Conservation (phyloP, 257 asterid genomes). For the Verbascum thapsus region DNA sequence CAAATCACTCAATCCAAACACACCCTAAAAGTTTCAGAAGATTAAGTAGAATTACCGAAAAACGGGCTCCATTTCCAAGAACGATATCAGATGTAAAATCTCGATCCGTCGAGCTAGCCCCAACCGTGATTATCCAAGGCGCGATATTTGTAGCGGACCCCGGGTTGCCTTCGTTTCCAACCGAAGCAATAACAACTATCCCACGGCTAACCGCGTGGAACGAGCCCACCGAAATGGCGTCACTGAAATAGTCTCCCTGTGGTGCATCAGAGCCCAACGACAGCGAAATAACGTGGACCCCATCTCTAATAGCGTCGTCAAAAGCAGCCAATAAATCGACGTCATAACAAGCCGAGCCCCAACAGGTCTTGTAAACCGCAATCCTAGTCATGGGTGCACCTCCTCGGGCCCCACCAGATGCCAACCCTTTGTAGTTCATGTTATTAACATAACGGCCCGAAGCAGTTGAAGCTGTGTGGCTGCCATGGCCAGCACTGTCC, state of each 20-base stretch:
- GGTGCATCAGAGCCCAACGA: conserved; percentile 85
- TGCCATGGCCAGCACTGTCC: conserved; percentile 88
- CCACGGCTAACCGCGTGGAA: conserved; percentile 85
- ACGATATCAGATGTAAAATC: conserved; percentile 70
- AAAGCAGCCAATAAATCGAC: conserved; percentile 92
- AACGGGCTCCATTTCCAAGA: conserved; percentile 70
- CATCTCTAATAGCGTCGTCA: conserved; percentile 89
- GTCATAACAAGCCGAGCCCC: conserved; percentile 85
- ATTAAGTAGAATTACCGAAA: conserved; percentile 47
- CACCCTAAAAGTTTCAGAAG: background rate
- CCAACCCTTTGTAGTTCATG: conserved; percentile 83
- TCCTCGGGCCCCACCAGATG: conserved; percentile 87
- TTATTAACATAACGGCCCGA: conserved; percentile 78
- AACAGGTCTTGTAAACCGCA: conserved; percentile 87
- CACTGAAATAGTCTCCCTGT: conserved; percentile 78
- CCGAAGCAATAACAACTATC: conserved; percentile 82
- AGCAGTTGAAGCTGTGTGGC: conserved; percentile 93
- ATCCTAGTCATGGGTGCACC: conserved; percentile 93
- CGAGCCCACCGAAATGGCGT: conserved; percentile 90
- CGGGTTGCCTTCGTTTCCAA: conserved; percentile 66
- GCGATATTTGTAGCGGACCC: conserved; percentile 90
- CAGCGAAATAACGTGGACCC: conserved; percentile 75
- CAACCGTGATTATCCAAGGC: conserved; percentile 95
- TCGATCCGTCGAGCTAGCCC: conserved; percentile 80
- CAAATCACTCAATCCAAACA: no score